Evolutionary conservation across 306 rosid genomes (phyloP), one percentile per base, ranked within the genome.

Genomic region (Elaeagnus macrophylla): DNA sequence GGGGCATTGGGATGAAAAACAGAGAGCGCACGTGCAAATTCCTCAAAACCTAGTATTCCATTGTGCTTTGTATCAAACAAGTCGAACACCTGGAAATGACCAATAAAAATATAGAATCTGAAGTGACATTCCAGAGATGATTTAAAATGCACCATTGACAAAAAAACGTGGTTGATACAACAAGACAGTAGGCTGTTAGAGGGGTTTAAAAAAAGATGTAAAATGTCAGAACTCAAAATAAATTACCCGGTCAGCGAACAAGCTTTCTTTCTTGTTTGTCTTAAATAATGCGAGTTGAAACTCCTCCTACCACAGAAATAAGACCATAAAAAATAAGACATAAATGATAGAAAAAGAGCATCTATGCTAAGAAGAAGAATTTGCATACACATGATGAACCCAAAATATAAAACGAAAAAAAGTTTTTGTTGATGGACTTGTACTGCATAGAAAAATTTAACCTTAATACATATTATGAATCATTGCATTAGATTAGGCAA

Each of bases 1-100:
- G 95, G 99, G 69, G 99, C 99, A 63, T 87, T 91, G 3, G 99
- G 99, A 68, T 91, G 99, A 75, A 91, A 91, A 39, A 91, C 95
- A 0, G 99, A 91, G 59, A 91, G 80, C 39, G 99, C 95, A 9
- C 89, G 96, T 42, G 99, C 99, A 73, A 91, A 91, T 83, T 87
- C 99, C 75, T 91, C 99, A 59, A 91, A 91, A 48, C 95, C 99
- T 13, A 91, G 76, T 65, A 91, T 87, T 60, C 99, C 99, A 77
- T 91, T 87, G 81, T 91, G 99, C 77, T 87, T 91, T 57, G 94
- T 84, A 66, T 91, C 99, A 61, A 91, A 91, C 72, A 91, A 75
- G 74, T 91, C 99, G 65, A 91, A 91, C 40, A 91, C 99, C 96
- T 79, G 69, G 54, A 68, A 56, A 49, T 57, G 3, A 18, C 18